Percentiles rank a stretch among this genome's conserved stretches.
Conservation (phyloP, 192 early-diverging fungal genomes). For the Phlyctochytrium planicorne region DNA sequence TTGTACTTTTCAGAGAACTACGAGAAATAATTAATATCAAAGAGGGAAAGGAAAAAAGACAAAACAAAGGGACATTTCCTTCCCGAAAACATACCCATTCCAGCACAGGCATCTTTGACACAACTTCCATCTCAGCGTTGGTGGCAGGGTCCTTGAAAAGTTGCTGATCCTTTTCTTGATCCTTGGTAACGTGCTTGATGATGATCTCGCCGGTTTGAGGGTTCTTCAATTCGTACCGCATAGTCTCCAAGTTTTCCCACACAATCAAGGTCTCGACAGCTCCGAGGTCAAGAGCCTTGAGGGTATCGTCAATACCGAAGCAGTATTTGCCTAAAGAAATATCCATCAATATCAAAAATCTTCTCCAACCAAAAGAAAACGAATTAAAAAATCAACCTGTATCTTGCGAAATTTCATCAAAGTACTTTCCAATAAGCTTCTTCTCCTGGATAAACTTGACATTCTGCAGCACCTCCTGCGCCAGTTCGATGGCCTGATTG, state of each 20-base stretch:
- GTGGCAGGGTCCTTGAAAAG: constrained; percentile 66
- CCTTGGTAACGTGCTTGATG: constrained; percentile 74
- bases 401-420: constrained; percentile 95
- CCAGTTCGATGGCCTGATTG: constrained; percentile 94
- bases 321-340: constrained; percentile 75
- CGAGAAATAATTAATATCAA: neutral
- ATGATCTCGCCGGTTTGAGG: constrained; percentile 63
- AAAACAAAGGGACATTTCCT: no score
- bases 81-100: constrained; percentile 91
- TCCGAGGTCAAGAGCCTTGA: constrained; percentile 93
- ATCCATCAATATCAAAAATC: neutral
- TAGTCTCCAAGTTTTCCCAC: constrained; percentile 90
- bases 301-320: constrained; percentile 94
- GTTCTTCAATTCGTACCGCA: constrained; percentile 77
- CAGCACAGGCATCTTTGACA: constrained; percentile 77
- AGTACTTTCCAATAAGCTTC: constrained; percentile 93
- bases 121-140: constrained; percentile 77
- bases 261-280: constrained; percentile 99
- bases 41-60: constrained; percentile 3
- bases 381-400: constrained; percentile 49
- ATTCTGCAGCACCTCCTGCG: constrained; percentile 86
- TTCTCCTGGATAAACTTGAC: constrained; percentile 99
- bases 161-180: constrained; percentile 78
- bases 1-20: constrained; percentile 95
- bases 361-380: no score